phyloP scores from a whole-genome alignment of 192 early-diverging fungal genomes.

The Phycomyces blakesleeanus region DNA sequence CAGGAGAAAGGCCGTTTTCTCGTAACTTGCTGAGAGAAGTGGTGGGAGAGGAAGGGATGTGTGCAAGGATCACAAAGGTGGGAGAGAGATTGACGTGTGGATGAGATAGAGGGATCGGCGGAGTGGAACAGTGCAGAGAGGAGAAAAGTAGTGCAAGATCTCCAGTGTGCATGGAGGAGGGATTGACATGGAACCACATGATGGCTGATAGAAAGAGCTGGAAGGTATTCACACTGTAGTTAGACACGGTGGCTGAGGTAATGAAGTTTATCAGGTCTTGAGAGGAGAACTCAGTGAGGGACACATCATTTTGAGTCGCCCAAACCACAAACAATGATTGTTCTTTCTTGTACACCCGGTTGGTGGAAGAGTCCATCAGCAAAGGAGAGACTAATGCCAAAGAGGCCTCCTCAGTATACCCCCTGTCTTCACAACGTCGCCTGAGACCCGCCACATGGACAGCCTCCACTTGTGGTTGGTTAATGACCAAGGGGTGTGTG shows the following conservation, averaged over 20 bases:
- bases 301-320: background rate
- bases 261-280: constrained; percentile 2
- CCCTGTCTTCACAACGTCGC: background rate
- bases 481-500: background rate
- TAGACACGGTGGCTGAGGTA: background rate
- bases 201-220: background rate
- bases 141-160: background rate
- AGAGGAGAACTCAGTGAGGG: background rate
- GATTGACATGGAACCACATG: background rate
- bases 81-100: background rate
- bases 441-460: background rate
- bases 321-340: background rate
- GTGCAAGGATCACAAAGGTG: background rate
- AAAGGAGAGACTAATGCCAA: background rate
- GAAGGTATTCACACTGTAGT: background rate
- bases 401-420: background rate
- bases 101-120: background rate
- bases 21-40: too few relatives aligned
- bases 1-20: too few relatives aligned
- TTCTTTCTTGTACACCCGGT: background rate
- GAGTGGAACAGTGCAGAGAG: background rate
- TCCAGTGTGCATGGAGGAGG: background rate
- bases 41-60: too few relatives aligned
- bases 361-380: background rate
- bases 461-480: background rate